Evolutionary conservation across 768 basidiomycete genomes (phyloP), one percentile per base, ranked within the genome.

Genomic region (Termitomyces titanicus): DNA sequence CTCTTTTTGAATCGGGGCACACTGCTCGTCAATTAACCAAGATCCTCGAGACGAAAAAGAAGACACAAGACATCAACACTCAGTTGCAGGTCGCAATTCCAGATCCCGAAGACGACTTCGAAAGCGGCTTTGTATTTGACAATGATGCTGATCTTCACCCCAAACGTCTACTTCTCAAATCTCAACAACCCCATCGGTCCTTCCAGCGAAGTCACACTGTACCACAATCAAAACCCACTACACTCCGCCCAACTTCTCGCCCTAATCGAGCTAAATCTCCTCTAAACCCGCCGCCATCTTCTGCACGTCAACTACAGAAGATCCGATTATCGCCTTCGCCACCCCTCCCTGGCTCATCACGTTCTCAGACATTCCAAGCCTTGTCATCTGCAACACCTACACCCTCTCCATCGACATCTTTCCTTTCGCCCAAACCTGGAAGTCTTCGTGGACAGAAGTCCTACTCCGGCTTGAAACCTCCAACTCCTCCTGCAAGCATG

Each of bases 371-470:
- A 38, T 84, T 81, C 62, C 84, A 85, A 66, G 75, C 80, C 46
- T 74, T 85, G 60, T 71, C 79, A 13, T 70, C 81, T 38, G 73
- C 72, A 51, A 73, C 81, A 60, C 75, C 79, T 45, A 55, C 72
- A 31, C 74, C 77, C 20, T 64, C 79, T 40, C 78, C 83, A 31
- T 77, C 83, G 31, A 74, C 76, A 37, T 78, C 83, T 10, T 82
- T 88, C 69, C 79, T 88, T 57, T 71, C 83, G 17, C 74, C 81
- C 39, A 92, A 89, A 70, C 83, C 86, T 55, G 84, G 81, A 50
- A 87, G 86, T 67, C 80, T 92, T 57, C 85, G 90, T 22, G 86
- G 85, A 18, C 90, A 92, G 74, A 92, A 92, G 65, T 92, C 90
- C 3, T 88, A 90, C 65, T 84, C 88, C 6, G 89, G 86, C 35